Evolutionary conservation across 78 protist species (phyloP).

Genomic region (Polysphondylium violaceum): DNA sequence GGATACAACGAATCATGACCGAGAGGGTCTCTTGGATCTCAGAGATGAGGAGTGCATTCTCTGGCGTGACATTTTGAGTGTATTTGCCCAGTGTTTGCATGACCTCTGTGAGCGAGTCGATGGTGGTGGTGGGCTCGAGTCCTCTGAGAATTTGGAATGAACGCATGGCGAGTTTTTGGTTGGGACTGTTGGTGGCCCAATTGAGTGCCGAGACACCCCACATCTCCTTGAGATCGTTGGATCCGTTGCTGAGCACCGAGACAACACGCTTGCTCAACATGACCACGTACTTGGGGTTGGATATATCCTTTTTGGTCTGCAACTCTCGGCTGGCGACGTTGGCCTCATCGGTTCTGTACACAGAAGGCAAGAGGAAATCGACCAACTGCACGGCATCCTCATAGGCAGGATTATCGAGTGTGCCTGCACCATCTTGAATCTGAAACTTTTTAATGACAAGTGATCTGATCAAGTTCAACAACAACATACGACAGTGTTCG

Average conservation of each 20-base stretch:
- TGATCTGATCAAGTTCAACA: conserved; percentile 60
- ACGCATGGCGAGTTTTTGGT: conserved; percentile 35
- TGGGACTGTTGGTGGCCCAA: conserved; percentile 69
- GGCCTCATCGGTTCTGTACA: background rate
- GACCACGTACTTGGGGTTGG: conserved; percentile 66
- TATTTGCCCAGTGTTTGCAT: conserved; percentile 58
- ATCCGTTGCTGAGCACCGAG: conserved; percentile 6
- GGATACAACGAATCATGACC: conserved; percentile 59
- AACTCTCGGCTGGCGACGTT: conserved; percentile 2
- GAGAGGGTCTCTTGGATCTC: conserved; percentile 61
- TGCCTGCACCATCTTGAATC: conserved; percentile 19
- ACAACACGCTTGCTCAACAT: conserved; percentile 63
- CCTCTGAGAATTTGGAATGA: conserved; percentile 63
- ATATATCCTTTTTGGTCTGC: conserved; percentile 51
- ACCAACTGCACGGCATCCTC: conserved; percentile 75
- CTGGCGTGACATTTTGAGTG: background rate
- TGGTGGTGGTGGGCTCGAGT: conserved; percentile 65
- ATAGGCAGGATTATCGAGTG: conserved; percentile 11
- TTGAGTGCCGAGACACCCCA: conserved; percentile 70
- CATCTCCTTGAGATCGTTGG: conserved; percentile 29
- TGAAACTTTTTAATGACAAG: conserved; percentile 71
- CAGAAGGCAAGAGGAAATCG: conserved; percentile 51
- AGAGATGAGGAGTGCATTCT: conserved; percentile 24
- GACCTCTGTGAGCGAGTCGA: conserved; percentile 56
- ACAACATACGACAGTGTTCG: conserved; percentile 73